Evolutionary conservation across 2,329 filamentous ascomycete species (phyloP).

Genomic region (Xylaria sp.): DNA sequence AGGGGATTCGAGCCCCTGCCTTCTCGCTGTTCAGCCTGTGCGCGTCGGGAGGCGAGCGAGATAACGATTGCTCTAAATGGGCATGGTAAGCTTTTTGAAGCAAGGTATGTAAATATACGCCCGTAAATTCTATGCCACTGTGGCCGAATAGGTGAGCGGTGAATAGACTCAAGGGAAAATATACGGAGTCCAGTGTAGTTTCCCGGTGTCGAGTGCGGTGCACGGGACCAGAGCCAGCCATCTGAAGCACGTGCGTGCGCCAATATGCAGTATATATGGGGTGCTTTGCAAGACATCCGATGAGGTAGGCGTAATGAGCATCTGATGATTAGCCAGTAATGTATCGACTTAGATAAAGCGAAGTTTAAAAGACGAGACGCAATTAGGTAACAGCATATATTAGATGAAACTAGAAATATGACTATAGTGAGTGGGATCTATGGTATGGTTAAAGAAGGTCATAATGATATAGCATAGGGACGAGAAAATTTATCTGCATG

Average conservation of each 20-base stretch:
- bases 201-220: background rate
- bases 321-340: background rate
- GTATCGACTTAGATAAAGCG: background rate
- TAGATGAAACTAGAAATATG: too few relatives aligned
- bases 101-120: background rate
- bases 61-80: conserved; percentile 38
- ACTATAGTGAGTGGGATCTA: too few relatives aligned
- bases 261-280: background rate
- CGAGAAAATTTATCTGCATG: too few relatives aligned
- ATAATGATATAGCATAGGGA: too few relatives aligned
- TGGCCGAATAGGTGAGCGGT: background rate
- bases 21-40: conserved; percentile 26
- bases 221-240: background rate
- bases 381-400: background rate
- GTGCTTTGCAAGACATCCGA: background rate
- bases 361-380: background rate
- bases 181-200: background rate
- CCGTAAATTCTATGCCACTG: background rate
- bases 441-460: too few relatives aligned
- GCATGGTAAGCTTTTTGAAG: conserved; percentile 1
- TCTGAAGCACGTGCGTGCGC: background rate
- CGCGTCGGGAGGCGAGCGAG: conserved; percentile 32
- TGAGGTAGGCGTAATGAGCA: background rate
- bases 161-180: background rate
- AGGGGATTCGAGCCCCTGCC: conserved; percentile 34